phyloP scores from a whole-genome alignment of 2,329 filamentous ascomycete species.

The Diaporthe humulicola region DNA sequence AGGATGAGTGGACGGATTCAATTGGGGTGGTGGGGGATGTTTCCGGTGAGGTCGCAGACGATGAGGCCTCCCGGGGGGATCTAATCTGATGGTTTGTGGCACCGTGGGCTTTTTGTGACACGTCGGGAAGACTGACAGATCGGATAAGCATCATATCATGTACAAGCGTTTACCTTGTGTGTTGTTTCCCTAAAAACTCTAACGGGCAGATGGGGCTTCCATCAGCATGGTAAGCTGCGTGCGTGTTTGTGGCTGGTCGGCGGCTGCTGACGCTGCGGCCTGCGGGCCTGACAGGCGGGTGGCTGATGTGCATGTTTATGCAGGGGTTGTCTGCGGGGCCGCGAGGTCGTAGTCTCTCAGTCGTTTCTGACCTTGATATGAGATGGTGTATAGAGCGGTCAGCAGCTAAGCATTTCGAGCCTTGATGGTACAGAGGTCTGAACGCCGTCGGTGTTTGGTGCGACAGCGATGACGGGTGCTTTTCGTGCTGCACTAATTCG shows the following conservation, averaged over 20 bases:
- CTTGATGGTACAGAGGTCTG: neutral
- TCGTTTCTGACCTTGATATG: neutral
- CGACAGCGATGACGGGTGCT: neutral
- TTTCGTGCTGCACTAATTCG: neutral
- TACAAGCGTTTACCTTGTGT: no score
- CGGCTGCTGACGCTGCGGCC: conserved; percentile 23
- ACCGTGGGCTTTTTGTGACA: neutral
- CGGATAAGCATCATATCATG: conserved; percentile 5
- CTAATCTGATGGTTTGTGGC: neutral
- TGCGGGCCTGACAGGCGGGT: conserved; percentile 29
- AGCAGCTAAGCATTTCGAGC: neutral
- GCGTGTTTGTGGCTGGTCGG: neutral
- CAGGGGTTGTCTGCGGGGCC: neutral
- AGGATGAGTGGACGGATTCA: conserved; percentile 15
- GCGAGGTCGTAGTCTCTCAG: neutral
- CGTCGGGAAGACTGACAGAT: neutral
- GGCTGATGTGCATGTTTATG: conserved; percentile 3
- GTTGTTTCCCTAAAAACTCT: neutral
- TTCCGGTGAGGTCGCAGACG: conserved; percentile 11
- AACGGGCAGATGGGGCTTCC: no score
- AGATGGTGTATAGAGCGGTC: neutral
- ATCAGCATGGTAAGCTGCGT: neutral
- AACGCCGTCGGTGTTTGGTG: neutral
- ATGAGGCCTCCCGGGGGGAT: conserved; percentile 24
- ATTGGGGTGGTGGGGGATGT: conserved; percentile 1